A percentile compares a stretch with the other conserved stretches of the same genome.
phyloP scores from a whole-genome alignment of 352 stramenopile species.

The Globisporangium megalacanthum region DNA sequence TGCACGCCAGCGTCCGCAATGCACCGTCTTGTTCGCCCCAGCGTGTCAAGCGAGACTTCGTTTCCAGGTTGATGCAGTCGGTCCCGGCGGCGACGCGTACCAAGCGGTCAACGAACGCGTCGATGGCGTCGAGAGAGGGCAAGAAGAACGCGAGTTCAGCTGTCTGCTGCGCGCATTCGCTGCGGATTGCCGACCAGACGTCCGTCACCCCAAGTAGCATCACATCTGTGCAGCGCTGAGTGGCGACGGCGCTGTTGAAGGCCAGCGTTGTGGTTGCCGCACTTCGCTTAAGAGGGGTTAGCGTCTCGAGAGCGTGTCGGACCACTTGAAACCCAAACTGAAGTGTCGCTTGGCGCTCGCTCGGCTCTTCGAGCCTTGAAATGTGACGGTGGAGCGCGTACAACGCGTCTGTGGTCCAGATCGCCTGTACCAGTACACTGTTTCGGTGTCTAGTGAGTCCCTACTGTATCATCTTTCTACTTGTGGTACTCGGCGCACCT shows the following conservation, averaged over 20 bases:
- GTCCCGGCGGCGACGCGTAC: conserved; percentile 28
- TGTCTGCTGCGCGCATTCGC: conserved; percentile 28
- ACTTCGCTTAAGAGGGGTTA: background rate
- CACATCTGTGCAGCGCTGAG: conserved; percentile 13
- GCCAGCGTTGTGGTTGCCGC: background rate
- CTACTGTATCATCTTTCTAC: background rate
- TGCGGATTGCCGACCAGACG: conserved; percentile 67
- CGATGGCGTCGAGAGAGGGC: conserved; percentile 23
- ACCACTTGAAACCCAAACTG: conserved; percentile 20
- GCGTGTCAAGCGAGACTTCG: conserved; percentile 16
- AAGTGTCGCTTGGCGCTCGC: background rate
- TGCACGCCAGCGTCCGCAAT: conserved; percentile 27
- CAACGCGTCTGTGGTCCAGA: background rate
- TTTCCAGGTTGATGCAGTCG: conserved; percentile 15
- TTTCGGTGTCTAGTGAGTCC: background rate
- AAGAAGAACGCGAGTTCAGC: conserved; percentile 22
- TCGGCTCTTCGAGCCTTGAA: background rate
- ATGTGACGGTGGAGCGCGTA: background rate
- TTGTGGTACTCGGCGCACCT: background rate
- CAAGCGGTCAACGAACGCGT: conserved; percentile 36
- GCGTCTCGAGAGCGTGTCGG: background rate
- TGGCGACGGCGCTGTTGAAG: background rate
- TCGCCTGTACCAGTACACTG: background rate
- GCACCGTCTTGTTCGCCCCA: conserved; percentile 51
- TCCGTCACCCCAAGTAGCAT: conserved; percentile 50